Base-by-base conservation (phyloP, 805 yeast genomes). In the Spathaspora girioi region DNA sequence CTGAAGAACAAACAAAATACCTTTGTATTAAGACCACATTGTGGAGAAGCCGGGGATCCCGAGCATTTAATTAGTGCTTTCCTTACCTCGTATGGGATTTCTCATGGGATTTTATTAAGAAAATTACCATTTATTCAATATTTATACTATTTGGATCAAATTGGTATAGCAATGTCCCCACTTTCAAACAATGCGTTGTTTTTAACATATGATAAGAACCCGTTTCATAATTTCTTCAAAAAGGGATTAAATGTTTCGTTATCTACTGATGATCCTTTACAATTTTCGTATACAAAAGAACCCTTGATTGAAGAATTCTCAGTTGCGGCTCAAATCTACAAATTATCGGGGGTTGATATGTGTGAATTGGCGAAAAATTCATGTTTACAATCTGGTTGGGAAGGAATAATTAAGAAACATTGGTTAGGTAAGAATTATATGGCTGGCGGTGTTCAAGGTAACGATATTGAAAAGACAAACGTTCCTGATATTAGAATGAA, bases 21-120 rank as follows among this genome's bases (percentile, higher is more conserved):
- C 0, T 86, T 94, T 69, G 96, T 90, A n/a, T 74, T 94, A 60
- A 81, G 99, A 62, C 99, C 99, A 3, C 99, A 94, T 68, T 89
- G 97, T 59, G 99, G 99, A 56, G 99, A 94, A 70, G 99, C 99
- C n/a, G 99, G 99, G 54, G 99, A 94, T 64, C 97, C 98, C 1
- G 98, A 94, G 63, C 99, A 94, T 73, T 77, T 96, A 63, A 89
- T 92, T 44, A 80, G 92, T 47, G 92, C 99, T 1, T 94, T 87
- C 62, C 70, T 94, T 61, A 82, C 94, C 1, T 84, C 97, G 1
- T 96, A 93, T 63, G 89, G 96, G 48, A 94, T 94, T 54, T 89
- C 96, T 11, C 99, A 94, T 67, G 99, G 99, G 52, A 96, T 94
- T 50, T 69, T 93, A 54, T 76, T 94, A 64, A 83, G 99, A 70